These are phyloP conservation scores for Abortiporus biennis DNA, from an alignment of 1,284 basidiomycete genomes.

Conservation along the genomic window DNA sequence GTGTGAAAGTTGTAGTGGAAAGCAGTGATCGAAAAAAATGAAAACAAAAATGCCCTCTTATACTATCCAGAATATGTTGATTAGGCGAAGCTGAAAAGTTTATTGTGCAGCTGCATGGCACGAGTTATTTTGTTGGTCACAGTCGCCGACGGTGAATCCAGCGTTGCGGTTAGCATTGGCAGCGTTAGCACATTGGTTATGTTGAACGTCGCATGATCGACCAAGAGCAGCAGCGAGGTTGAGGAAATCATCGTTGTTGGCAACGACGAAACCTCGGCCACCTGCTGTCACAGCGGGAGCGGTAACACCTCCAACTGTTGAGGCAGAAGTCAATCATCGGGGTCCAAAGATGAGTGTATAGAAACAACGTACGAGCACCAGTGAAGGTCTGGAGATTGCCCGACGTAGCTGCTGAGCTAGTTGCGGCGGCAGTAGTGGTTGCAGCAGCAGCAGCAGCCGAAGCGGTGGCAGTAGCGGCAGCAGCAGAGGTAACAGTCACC, in stretches of 20 bases:
- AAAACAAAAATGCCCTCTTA: too few relatives aligned
- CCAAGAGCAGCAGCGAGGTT: slow-evolving; percentile 44
- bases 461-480: slow-evolving; percentile 12
- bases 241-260: slow-evolving; percentile 40
- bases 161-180: slow-evolving; percentile 20
- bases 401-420: slow-evolving; percentile 15
- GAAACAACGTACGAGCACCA: slow-evolving; percentile 24
- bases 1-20: too few relatives aligned
- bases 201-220: slow-evolving; percentile 53
- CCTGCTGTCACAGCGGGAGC: slow-evolving; percentile 39
- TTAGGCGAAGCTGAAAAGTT: too few relatives aligned
- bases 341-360: neutral
- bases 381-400: slow-evolving; percentile 51
- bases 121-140: slow-evolving; percentile 20
- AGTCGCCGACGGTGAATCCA: slow-evolving; percentile 17
- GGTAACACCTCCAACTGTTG: slow-evolving; percentile 31
- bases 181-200: slow-evolving; percentile 30
- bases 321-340: neutral
- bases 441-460: slow-evolving; percentile 18
- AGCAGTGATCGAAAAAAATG: too few relatives aligned
- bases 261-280: slow-evolving; percentile 39
- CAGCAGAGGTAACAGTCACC: slow-evolving; percentile 9
- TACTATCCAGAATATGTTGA: too few relatives aligned
- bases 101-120: slow-evolving; percentile 17
- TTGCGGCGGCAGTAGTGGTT: slow-evolving; percentile 16